Conservation (phyloP, 352 stramenopile genomes). For the Globisporangium nagaii region DNA sequence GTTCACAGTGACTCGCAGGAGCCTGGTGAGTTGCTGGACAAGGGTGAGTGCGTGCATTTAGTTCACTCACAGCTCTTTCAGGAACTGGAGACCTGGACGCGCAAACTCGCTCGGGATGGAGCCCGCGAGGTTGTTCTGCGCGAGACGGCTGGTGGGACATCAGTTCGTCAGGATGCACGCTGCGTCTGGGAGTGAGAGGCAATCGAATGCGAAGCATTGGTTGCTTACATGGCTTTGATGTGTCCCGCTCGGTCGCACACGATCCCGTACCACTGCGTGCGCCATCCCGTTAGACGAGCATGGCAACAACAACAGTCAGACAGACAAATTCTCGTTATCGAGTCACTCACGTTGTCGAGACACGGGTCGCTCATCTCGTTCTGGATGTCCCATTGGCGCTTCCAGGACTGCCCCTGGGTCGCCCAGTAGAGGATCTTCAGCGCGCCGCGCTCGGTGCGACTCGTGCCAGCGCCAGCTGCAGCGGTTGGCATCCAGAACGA, state of each 20-base stretch:
- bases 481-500: not conserved
- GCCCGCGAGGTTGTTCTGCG: constrained; percentile 61
- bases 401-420: constrained; percentile 46
- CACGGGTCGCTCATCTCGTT: constrained; percentile 64
- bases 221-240: constrained; percentile 47
- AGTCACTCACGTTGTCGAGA: constrained; percentile 30
- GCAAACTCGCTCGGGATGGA: constrained; percentile 49
- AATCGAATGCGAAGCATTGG: not conserved
- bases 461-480: constrained; percentile 4
- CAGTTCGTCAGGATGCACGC: too few species aligned
- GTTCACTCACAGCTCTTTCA: constrained; percentile 49
- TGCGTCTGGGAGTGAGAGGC: too few species aligned
- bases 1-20: not conserved
- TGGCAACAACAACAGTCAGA: not conserved
- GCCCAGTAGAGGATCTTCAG: constrained; percentile 66
- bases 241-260: constrained; percentile 42
- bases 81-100: constrained; percentile 30
- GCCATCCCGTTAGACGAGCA: too few species aligned
- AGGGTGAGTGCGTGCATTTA: too few species aligned
- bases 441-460: constrained; percentile 46
- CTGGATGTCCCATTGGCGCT: constrained; percentile 51
- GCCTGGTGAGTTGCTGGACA: too few species aligned
- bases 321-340: not conserved
- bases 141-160: constrained; percentile 26
- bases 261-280: constrained; percentile 64